phyloP scores from a whole-genome alignment of 108 stramenopile genomes.

The Nitzschia putrida region DNA sequence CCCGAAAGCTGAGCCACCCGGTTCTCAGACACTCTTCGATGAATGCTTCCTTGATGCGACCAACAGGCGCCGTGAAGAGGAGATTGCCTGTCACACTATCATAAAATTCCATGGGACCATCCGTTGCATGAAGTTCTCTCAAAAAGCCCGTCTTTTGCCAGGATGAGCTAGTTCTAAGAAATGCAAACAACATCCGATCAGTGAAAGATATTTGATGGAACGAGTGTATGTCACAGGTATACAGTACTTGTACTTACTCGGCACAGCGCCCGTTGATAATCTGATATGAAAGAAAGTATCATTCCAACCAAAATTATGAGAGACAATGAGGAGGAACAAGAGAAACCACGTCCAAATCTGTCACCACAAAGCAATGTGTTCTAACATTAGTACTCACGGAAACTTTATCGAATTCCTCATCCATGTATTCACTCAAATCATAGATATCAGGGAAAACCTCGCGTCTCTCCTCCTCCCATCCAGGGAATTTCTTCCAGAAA shows the following conservation, averaged over 20 bases:
- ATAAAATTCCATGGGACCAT: conserved; percentile 67
- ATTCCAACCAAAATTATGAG: too few relatives aligned
- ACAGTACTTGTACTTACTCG: conserved; percentile 46
- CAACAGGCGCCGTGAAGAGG: conserved; percentile 74
- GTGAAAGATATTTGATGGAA: background rate
- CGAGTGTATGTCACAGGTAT: background rate
- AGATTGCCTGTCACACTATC: conserved; percentile 78
- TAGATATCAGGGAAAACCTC: too few relatives aligned
- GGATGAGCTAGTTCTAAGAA: conserved; percentile 42
- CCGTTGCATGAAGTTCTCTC: conserved; percentile 30
- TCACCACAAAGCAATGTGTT: too few relatives aligned
- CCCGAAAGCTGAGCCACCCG: conserved; percentile 86
- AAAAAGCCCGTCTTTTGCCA: conserved; percentile 67
- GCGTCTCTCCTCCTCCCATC: too few relatives aligned
- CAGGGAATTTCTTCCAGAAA: too few relatives aligned
- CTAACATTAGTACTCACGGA: too few relatives aligned
- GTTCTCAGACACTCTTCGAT: conserved; percentile 58
- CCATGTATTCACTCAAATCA: too few relatives aligned
- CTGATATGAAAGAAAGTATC: background rate
- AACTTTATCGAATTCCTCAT: too few relatives aligned
- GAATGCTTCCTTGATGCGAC: conserved; percentile 73
- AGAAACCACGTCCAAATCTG: too few relatives aligned
- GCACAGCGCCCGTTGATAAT: conserved; percentile 47
- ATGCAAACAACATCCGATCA: background rate
- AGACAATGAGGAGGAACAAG: too few relatives aligned